A percentile compares a stretch with the other conserved stretches of the same genome.
Evolutionary conservation across 2,329 filamentous ascomycete species (phyloP).

Genomic region (Shiraia sp.): DNA sequence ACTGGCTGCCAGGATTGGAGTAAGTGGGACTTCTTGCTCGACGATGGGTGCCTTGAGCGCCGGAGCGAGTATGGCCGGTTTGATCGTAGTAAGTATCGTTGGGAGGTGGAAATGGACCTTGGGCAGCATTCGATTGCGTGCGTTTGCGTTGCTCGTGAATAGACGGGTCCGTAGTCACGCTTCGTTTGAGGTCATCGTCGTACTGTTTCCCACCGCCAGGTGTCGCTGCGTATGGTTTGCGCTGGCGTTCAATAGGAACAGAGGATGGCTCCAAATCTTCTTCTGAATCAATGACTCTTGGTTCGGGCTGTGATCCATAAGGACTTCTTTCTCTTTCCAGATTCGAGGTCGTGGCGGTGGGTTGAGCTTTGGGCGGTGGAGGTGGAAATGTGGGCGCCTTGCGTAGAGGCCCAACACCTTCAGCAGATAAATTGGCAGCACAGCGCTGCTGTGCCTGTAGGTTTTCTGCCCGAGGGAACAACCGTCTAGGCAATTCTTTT

Average conservation of each 20-base stretch:
- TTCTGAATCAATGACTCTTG: constrained; percentile 36
- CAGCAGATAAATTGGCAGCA: constrained; percentile 61
- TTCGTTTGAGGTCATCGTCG: constrained; percentile 39
- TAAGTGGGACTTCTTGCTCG: constrained; percentile 41
- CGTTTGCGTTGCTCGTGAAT: constrained; percentile 29
- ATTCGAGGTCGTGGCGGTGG: constrained; percentile 12
- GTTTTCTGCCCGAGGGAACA: constrained; percentile 68
- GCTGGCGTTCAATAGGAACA: constrained; percentile 65
- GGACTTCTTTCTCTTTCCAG: constrained; percentile 42
- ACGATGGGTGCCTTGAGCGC: constrained; percentile 20
- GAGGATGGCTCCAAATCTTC: constrained; percentile 42
- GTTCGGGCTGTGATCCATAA: constrained; percentile 33
- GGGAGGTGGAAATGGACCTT: constrained; percentile 30
- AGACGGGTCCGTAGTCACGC: constrained; percentile 29
- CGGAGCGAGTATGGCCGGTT: constrained; percentile 28
- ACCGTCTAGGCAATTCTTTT: constrained; percentile 73
- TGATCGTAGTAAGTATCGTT: constrained; percentile 21
- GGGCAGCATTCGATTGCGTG: constrained; percentile 39
- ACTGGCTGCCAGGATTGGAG: constrained; percentile 38
- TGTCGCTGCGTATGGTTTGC: constrained; percentile 65
- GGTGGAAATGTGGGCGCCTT: constrained; percentile 41
- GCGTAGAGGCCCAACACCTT: constrained; percentile 44
- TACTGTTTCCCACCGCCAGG: constrained; percentile 64
- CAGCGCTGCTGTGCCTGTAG: constrained; percentile 62
- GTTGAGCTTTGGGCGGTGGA: constrained; percentile 35